Conservation (phyloP, 345 rosid genomes). For the Turritis glabra region DNA sequence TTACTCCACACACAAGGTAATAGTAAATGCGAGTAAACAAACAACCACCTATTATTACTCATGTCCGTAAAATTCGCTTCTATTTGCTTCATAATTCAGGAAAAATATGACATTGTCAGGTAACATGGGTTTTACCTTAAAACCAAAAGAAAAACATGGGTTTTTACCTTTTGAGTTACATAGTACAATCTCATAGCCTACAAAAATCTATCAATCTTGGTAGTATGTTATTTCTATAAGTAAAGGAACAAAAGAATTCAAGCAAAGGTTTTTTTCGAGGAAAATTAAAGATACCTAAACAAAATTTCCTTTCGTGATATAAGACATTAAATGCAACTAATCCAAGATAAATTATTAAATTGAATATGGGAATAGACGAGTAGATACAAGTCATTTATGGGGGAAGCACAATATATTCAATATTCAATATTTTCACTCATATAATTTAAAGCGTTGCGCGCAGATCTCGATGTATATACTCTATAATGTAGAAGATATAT, state of each 20-base stretch:
- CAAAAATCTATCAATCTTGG: neutral
- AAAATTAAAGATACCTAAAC: neutral
- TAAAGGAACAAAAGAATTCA: neutral
- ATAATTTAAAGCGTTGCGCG: conserved; percentile 7
- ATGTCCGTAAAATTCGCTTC: neutral
- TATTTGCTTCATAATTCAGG: conserved; percentile 6
- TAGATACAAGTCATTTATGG: conserved; percentile 16
- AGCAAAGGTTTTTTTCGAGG: neutral
- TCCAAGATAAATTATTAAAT: neutral
- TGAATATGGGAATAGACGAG: conserved; percentile 4
- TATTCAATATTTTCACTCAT: neutral
- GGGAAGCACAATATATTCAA: neutral
- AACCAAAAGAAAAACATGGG: neutral
- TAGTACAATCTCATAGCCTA: conserved; percentile 8
- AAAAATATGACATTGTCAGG: conserved; percentile 1
- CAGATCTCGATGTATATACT: conserved; percentile 28
- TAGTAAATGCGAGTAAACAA: conserved; percentile 3
- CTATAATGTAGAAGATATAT: neutral
- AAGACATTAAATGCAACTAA: conserved; percentile 4
- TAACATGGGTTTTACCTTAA: neutral
- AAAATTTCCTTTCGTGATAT: neutral
- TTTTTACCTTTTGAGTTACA: neutral
- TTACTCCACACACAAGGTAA: neutral
- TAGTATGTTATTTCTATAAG: neutral
- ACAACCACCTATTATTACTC: neutral